Percentiles rank a stretch among this genome's conserved stretches.
Evolutionary conservation across 2,329 filamentous ascomycete species (phyloP).

Genomic region (Phyllosticta citribraziliensis): DNA sequence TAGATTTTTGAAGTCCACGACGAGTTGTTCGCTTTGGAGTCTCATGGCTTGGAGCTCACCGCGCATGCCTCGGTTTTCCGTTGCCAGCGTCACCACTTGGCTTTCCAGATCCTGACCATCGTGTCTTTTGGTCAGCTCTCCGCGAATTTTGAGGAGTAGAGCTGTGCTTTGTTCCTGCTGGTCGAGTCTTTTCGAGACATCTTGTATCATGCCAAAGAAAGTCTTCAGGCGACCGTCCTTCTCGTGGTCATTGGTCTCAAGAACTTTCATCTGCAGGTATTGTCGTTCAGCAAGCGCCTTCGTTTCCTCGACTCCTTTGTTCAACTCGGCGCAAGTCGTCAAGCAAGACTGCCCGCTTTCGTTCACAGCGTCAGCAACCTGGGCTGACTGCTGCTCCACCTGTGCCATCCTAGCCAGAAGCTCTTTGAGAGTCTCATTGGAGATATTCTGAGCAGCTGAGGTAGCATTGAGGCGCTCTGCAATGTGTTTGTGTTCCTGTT

Average conservation of each 20-base stretch:
- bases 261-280: background rate
- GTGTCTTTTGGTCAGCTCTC: background rate
- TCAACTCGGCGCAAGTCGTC: background rate
- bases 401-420: background rate
- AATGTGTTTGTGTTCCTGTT: conserved; percentile 2
- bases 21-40: background rate
- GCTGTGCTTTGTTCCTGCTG: background rate
- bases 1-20: background rate
- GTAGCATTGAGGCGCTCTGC: background rate
- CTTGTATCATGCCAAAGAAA: background rate
- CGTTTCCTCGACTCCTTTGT: background rate
- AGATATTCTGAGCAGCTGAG: background rate
- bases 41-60: conserved; percentile 1
- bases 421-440: background rate
- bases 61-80: conserved; percentile 14
- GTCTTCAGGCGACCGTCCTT: background rate
- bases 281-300: background rate
- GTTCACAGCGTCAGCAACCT: background rate
- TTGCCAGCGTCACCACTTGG: conserved; percentile 4
- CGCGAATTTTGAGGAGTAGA: background rate
- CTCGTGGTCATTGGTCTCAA: background rate
- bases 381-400: background rate
- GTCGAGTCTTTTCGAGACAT: background rate
- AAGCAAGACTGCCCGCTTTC: background rate
- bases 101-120: background rate